Conservation (phyloP, 345 rosid genomes). For the Salix udensis region DNA sequence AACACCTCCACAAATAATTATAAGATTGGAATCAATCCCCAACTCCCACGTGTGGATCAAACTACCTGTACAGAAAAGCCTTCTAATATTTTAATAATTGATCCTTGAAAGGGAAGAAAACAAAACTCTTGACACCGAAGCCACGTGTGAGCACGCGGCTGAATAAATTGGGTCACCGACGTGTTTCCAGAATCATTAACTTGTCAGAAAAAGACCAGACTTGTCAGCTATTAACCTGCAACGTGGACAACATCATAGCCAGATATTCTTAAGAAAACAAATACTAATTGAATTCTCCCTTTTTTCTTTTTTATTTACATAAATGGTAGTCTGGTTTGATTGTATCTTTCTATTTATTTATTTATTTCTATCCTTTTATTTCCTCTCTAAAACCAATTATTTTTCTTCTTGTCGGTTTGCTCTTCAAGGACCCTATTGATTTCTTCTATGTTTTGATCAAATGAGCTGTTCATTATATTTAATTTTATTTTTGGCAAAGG, state of each 20-base stretch:
- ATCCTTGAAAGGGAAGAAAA: not conserved
- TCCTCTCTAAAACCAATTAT: no score
- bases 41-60: no score
- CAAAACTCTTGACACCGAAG: constrained; percentile 15
- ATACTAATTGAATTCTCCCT: no score
- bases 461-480: no score
- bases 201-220: not conserved
- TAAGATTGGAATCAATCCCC: no score
- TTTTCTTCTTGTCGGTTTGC: not conserved
- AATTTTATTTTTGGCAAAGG: no score
- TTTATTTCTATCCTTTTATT: no score
- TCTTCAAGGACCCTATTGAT: no score
- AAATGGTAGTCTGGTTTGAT: not conserved
- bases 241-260: constrained; percentile 26
- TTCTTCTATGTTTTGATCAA: no score
- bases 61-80: no score
- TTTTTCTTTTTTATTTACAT: no score
- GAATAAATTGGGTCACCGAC: not conserved
- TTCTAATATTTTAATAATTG: not conserved
- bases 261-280: constrained; percentile 1
- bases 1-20: no score
- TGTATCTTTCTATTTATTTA: not conserved
- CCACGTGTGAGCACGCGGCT: constrained; percentile 21
- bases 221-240: not conserved
- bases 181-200: constrained; percentile 6